A percentile compares a stretch with the other conserved stretches of the same genome.
Evolutionary conservation across 306 rosid species (phyloP).

Genomic region (Pueraria montana): DNA sequence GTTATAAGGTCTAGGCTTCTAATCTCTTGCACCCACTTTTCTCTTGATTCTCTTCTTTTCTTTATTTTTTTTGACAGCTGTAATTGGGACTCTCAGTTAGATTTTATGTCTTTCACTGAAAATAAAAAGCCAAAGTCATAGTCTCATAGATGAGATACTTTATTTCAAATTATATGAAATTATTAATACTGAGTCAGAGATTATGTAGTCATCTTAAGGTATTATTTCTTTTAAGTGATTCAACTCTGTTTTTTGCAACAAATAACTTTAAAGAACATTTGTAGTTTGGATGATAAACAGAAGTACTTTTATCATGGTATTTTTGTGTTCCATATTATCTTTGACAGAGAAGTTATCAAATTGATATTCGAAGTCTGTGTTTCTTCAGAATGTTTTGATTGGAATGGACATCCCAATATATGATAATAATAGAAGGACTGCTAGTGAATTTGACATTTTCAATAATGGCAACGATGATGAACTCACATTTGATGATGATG

Average conservation of each 20-base stretch:
- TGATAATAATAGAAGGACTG: slow-evolving; percentile 65
- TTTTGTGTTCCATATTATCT: slow-evolving; percentile 13
- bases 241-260: slow-evolving; percentile 25
- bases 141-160: slow-evolving; percentile 25
- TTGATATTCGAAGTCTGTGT: slow-evolving; percentile 47
- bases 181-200: slow-evolving; percentile 19
- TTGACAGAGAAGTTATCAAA: slow-evolving; percentile 14
- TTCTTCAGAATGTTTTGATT: slow-evolving; percentile 79
- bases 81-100: slow-evolving; percentile 11
- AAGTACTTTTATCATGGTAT: slow-evolving; percentile 32
- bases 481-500: slow-evolving; percentile 69
- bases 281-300: slow-evolving; percentile 25
- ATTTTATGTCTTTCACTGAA: slow-evolving; percentile 6
- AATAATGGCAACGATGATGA: slow-evolving; percentile 58
- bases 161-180: slow-evolving; percentile 31
- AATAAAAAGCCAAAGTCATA: background rate
- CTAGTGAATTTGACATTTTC: slow-evolving; percentile 56
- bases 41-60: slow-evolving; percentile 6
- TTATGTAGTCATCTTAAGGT: background rate
- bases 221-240: background rate
- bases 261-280: slow-evolving; percentile 29
- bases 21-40: slow-evolving; percentile 27
- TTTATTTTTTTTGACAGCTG: slow-evolving; percentile 6
- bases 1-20: slow-evolving; percentile 10
- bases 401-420: slow-evolving; percentile 86